These are phyloP conservation scores for Hippophae tibetana DNA, from an alignment of 306 rosid species.

Conservation along the genomic window DNA sequence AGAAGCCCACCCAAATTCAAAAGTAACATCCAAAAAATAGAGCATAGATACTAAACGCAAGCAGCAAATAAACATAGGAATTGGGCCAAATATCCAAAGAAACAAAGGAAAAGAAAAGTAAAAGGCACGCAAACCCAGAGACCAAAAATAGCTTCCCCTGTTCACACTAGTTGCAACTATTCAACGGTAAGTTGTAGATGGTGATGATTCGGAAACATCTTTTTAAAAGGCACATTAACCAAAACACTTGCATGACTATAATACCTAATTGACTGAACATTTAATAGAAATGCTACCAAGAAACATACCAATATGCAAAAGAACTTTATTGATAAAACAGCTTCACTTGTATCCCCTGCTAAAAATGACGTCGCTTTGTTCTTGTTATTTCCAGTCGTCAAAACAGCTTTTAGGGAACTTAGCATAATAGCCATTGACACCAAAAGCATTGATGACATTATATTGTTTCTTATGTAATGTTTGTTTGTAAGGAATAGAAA, in stretches of 20 bases:
- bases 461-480: slow-evolving; percentile 78
- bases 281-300: slow-evolving; percentile 54
- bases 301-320: slow-evolving; percentile 68
- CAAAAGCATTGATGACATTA: slow-evolving; percentile 86
- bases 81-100: slow-evolving; percentile 83
- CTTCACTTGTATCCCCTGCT: slow-evolving; percentile 36
- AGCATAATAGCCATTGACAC: slow-evolving; percentile 88
- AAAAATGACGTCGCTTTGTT: slow-evolving; percentile 13
- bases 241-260: slow-evolving; percentile 80
- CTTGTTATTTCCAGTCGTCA: slow-evolving; percentile 34
- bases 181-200: slow-evolving; percentile 41
- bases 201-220: slow-evolving; percentile 20
- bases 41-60: slow-evolving; percentile 43
- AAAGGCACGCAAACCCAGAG: slow-evolving; percentile 73
- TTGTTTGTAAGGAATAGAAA: too few relatives aligned
- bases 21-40: slow-evolving; percentile 55
- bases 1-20: slow-evolving; percentile 39
- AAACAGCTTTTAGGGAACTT: slow-evolving; percentile 61
- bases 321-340: slow-evolving; percentile 44
- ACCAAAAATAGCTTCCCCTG: slow-evolving; percentile 77
- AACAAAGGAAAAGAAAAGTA: slow-evolving; percentile 80
- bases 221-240: slow-evolving; percentile 66
- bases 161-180: slow-evolving; percentile 61
- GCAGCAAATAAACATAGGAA: slow-evolving; percentile 55
- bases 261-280: slow-evolving; percentile 73